Evolutionary conservation across 805 yeast genomes (phyloP), one percentile per base, ranked within the genome.

Genomic region (Sugiyamaella valdiviana): DNA sequence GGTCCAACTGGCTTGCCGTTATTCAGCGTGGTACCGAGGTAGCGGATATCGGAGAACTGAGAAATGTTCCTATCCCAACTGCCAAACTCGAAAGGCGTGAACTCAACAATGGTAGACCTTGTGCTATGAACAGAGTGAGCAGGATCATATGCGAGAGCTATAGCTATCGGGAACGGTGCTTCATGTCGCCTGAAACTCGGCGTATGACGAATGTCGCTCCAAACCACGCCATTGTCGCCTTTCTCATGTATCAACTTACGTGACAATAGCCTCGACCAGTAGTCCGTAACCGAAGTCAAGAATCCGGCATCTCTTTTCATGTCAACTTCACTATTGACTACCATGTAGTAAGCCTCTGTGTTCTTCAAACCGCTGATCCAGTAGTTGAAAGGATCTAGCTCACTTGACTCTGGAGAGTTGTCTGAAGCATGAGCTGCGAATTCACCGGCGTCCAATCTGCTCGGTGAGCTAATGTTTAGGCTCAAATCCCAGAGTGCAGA

Each of bases 41-140:
- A 86, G 62, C 78, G 73, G 32, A 80, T 64, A 49, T 83, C 80
- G 12, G 80, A 70, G 64, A 88, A 87, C 2, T 82, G 69, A 48
- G 73, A 68, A 44, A 85, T 64, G 1, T 83, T 71, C 14, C 86
- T 83, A 61, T 89, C 95, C 95, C 93, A 88, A 3, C 91, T 80
- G 16, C 96, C 96, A 58, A 88, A 66, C 62, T 82, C 85, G 57
- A 69, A 80, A 9, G 93, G 89, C 45, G 62, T 65, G 50, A 69
- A 53, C 53, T 70, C 74, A 48, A 62, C 61, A 16, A 63, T 73
- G 0, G 95, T 85, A 17, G 53, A 44, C 5, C 91, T 78, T 67
- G 85, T 86, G 43, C 53, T 47, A 22, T 51, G 53, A 19, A 48
- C 37, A 9, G 42, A 36, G 22, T 32, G 23, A 6, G 46, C 42